Percentiles rank a stretch among this genome's conserved stretches.
Conservation (phyloP, 768 basidiomycete genomes). For the Daedaleopsis nitida region DNA sequence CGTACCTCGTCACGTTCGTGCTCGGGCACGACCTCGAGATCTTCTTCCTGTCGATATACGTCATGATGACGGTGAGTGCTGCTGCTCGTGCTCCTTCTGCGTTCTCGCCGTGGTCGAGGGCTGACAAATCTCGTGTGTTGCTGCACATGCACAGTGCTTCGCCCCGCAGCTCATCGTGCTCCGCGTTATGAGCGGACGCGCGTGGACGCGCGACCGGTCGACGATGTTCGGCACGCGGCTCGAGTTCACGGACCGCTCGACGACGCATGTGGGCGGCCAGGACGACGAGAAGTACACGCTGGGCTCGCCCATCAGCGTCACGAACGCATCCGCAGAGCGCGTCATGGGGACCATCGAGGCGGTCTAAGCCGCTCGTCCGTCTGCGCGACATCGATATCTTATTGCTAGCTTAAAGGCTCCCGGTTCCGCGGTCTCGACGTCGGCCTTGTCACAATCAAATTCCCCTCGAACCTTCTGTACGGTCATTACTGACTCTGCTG, state of each 20-base stretch:
- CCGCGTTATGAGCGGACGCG: conserved; percentile 17
- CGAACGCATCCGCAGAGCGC: not conserved
- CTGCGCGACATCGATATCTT: not conserved
- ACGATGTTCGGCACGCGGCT: conserved; percentile 8
- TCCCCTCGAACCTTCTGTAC: not conserved
- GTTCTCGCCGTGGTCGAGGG: not conserved
- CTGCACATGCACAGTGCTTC: conserved; percentile 6
- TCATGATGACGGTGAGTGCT: conserved; percentile 38
- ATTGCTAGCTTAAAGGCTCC: not conserved
- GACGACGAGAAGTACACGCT: not conserved
- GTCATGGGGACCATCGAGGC: not conserved
- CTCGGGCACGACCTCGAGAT: conserved; percentile 32
- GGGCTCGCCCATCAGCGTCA: not conserved
- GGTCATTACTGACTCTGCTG: not conserved
- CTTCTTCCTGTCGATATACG: conserved; percentile 41
- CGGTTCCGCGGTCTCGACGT: too few species aligned
- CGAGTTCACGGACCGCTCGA: conserved; percentile 14
- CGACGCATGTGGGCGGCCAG: not conserved
- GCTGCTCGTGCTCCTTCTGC: not conserved
- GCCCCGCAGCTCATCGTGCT: conserved; percentile 20
- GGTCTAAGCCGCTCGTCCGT: not conserved
- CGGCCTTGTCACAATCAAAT: not conserved
- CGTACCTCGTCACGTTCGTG: conserved; percentile 39
- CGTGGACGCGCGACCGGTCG: conserved; percentile 16
- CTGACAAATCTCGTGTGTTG: not conserved